Evolutionary conservation across 2,329 filamentous ascomycete genomes (phyloP).

Genomic region (Volutella citrinella): DNA sequence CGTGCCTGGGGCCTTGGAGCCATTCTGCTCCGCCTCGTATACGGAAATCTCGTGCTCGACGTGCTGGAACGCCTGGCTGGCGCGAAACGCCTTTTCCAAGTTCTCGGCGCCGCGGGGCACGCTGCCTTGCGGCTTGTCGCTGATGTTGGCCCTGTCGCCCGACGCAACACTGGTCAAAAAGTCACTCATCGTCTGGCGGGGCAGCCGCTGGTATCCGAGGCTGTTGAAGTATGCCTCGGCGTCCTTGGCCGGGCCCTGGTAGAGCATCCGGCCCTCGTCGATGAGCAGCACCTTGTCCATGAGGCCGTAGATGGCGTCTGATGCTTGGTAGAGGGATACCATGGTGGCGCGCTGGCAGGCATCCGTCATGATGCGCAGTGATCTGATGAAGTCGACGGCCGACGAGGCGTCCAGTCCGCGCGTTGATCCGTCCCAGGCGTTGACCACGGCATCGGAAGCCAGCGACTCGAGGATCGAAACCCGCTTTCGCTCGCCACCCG

Average conservation of each 20-base stretch:
- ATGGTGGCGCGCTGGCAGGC: conserved; percentile 59
- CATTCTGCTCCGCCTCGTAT: conserved; percentile 43
- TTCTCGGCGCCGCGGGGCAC: conserved; percentile 68
- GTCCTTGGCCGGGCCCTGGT: conserved; percentile 59
- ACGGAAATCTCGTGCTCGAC: conserved; percentile 57
- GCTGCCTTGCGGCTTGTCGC: conserved; percentile 58
- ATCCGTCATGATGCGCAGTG: conserved; percentile 70
- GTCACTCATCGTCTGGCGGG: conserved; percentile 59
- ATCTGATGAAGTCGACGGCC: conserved; percentile 73
- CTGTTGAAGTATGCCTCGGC: conserved; percentile 66
- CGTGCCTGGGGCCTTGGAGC: conserved; percentile 61
- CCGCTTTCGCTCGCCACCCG: conserved; percentile 77
- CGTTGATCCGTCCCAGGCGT: conserved; percentile 79
- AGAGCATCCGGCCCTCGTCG: conserved; percentile 65
- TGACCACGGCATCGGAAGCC: conserved; percentile 68
- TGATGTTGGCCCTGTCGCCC: conserved; percentile 65
- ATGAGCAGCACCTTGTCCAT: conserved; percentile 83
- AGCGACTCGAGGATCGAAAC: conserved; percentile 77
- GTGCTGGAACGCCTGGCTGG: conserved; percentile 57
- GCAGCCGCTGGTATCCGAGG: conserved; percentile 67
- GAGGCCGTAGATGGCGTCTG: conserved; percentile 41
- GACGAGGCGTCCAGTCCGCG: conserved; percentile 78
- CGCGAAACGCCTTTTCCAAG: conserved; percentile 62
- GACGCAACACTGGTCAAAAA: conserved; percentile 44
- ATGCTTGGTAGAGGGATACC: conserved; percentile 42